Percentiles rank a stretch among this genome's conserved stretches.
Conservation (phyloP, 371 early-diverging fungal genomes). For the Mortierella sp. region DNA sequence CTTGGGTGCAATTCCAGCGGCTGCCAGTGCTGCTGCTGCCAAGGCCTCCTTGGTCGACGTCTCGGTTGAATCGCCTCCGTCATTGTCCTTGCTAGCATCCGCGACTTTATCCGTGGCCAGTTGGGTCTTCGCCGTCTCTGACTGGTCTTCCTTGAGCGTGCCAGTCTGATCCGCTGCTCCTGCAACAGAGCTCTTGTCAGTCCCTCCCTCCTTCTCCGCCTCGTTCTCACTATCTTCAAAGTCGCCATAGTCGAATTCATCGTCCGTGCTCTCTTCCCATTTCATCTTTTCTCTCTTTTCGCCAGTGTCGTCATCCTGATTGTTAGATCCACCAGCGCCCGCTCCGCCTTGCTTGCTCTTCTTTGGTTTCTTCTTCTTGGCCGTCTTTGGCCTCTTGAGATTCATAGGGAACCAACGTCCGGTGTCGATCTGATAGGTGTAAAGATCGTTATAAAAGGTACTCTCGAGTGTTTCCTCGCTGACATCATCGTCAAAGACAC, state of each 20-base stretch:
- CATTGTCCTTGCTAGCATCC: neutral
- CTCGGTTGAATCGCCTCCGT: constrained; percentile 2
- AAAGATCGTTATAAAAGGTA: constrained; percentile 66
- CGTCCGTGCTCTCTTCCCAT: constrained; percentile 54
- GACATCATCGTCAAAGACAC: constrained; percentile 68
- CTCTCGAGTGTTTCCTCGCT: constrained; percentile 67
- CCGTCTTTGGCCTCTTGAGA: constrained; percentile 49
- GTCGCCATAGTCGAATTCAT: constrained; percentile 54
- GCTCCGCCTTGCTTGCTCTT: constrained; percentile 28
- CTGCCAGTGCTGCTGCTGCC: constrained; percentile 50
- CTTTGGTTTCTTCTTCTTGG: constrained; percentile 54
- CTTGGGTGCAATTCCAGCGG: constrained; percentile 51
- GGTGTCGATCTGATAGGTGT: constrained; percentile 55
- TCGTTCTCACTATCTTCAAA: constrained; percentile 50
- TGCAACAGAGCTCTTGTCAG: neutral
- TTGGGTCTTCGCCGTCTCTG: constrained; percentile 4
- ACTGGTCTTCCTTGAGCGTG: neutral
- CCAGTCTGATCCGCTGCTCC: constrained; percentile 2
- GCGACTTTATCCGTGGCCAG: constrained; percentile 1
- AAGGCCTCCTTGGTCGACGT: constrained; percentile 32
- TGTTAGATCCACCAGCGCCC: constrained; percentile 6
- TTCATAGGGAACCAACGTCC: constrained; percentile 58
- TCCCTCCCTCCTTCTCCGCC: neutral
- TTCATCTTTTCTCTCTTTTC: constrained; percentile 51
- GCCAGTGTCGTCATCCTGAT: constrained; percentile 21